Conservation (phyloP, 805 yeast genomes). For the Jamesozyma gamospora region DNA sequence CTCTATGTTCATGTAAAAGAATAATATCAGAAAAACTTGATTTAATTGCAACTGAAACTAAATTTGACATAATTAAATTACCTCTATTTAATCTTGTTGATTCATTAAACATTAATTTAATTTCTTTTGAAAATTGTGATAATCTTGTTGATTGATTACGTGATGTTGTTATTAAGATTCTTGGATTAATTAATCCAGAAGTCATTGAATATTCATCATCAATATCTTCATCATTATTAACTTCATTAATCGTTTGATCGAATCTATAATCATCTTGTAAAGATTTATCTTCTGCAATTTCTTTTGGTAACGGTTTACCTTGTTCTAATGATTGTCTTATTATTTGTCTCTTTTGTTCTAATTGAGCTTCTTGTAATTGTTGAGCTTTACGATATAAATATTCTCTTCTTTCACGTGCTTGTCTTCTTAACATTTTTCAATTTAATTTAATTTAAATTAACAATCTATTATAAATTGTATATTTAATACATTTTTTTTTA, state of each 20-base stretch:
- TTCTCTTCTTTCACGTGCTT: slow-evolving; percentile 94
- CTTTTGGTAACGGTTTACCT: slow-evolving; percentile 85
- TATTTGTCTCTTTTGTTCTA: slow-evolving; percentile 78
- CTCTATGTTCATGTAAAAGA: slow-evolving; percentile 90
- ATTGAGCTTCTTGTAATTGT: slow-evolving; percentile 79
- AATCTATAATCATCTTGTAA: slow-evolving; percentile 74
- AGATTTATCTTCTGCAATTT: slow-evolving; percentile 75
- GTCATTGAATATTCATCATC: slow-evolving; percentile 89
- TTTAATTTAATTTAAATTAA: too few species aligned
- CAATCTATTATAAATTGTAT: too few species aligned
- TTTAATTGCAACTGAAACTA: slow-evolving; percentile 73
- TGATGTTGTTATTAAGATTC: slow-evolving; percentile 85
- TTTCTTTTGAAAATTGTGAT: slow-evolving; percentile 87
- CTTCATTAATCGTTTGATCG: slow-evolving; percentile 58
- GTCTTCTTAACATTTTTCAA: slow-evolving; percentile 83
- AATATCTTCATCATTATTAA: slow-evolving; percentile 34
- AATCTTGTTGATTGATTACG: slow-evolving; percentile 81
- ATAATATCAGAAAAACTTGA: slow-evolving; percentile 78
- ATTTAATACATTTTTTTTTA: too few species aligned
- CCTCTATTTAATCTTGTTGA: slow-evolving; percentile 88
- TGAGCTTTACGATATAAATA: slow-evolving; percentile 82
- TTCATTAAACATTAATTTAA: slow-evolving; percentile 81
- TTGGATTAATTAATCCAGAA: slow-evolving; percentile 85
- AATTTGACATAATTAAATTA: slow-evolving; percentile 72
- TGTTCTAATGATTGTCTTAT: slow-evolving; percentile 80